Evolutionary conservation across 345 rosid species (phyloP).

Genomic region (Eucalyptus brandiana): DNA sequence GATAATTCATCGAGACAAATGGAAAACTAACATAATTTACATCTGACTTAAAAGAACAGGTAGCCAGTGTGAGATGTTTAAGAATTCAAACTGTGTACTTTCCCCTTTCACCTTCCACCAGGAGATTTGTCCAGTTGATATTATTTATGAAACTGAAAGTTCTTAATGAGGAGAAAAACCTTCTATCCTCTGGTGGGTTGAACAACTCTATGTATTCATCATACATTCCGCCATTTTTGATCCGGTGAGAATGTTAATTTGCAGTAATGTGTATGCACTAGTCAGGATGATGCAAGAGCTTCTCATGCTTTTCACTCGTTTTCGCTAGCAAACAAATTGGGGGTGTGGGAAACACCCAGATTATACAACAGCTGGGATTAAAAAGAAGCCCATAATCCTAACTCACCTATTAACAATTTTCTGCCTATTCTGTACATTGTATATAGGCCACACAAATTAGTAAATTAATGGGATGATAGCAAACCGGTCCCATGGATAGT

Average conservation of each 20-base stretch:
- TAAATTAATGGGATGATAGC: conserved; percentile 43
- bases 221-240: background rate
- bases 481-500: conserved; percentile 38
- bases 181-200: background rate
- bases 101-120: background rate
- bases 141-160: background rate
- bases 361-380: background rate
- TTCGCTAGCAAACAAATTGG: background rate
- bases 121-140: background rate
- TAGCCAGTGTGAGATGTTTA: background rate
- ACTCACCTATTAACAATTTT: background rate
- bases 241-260: background rate
- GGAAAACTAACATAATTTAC: background rate
- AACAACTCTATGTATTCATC: background rate
- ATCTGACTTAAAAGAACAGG: background rate
- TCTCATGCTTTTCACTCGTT: background rate
- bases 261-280: background rate
- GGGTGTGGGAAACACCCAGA: background rate
- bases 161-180: background rate
- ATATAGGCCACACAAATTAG: background rate
- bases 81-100: background rate
- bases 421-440: background rate
- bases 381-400: background rate
- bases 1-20: background rate
- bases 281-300: background rate